Conservation (phyloP, 371 early-diverging fungal species). For the Mortierella sp. region DNA sequence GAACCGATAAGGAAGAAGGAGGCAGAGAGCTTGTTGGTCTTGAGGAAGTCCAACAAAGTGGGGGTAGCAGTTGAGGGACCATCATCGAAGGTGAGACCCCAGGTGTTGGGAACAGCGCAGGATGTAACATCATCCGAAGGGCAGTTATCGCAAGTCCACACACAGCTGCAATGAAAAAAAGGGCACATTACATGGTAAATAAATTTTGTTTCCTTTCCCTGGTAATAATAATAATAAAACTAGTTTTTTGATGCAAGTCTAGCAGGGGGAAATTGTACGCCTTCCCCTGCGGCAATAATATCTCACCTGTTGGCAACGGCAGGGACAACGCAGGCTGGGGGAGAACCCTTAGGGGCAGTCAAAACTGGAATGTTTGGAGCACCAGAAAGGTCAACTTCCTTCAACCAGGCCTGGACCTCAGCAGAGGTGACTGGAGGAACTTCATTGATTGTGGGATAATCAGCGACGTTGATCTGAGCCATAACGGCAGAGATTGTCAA, state of each 20-base stretch:
- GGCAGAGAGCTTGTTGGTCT: conserved; percentile 64
- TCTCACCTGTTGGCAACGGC: conserved; percentile 35
- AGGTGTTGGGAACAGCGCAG: conserved; percentile 53
- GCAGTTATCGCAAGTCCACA: conserved; percentile 42
- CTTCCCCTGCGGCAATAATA: not conserved
- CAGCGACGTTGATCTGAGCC: conserved; percentile 38
- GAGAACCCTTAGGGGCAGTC: conserved; percentile 32
- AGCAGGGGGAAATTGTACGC: not conserved
- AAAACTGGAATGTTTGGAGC: conserved; percentile 19
- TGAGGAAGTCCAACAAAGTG: conserved; percentile 64
- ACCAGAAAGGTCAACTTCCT: conserved; percentile 51
- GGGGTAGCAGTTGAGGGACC: conserved; percentile 67
- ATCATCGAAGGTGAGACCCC: conserved; percentile 76
- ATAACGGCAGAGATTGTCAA: conserved; percentile 43
- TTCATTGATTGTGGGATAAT: conserved; percentile 37
- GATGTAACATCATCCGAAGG: conserved; percentile 39
- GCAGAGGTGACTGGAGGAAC: conserved; percentile 25
- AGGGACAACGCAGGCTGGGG: conserved; percentile 31
- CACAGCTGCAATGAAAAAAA: conserved; percentile 15
- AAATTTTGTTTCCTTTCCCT: not conserved
- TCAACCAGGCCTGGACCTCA: conserved; percentile 47
- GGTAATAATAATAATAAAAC: not conserved
- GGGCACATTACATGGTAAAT: not conserved
- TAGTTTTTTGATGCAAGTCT: too few species aligned
- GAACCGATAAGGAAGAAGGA: conserved; percentile 76